A percentile compares a stretch with the other conserved stretches of the same genome.
Evolutionary conservation across 306 rosid genomes (phyloP).

Genomic region (Quillaja saponaria): DNA sequence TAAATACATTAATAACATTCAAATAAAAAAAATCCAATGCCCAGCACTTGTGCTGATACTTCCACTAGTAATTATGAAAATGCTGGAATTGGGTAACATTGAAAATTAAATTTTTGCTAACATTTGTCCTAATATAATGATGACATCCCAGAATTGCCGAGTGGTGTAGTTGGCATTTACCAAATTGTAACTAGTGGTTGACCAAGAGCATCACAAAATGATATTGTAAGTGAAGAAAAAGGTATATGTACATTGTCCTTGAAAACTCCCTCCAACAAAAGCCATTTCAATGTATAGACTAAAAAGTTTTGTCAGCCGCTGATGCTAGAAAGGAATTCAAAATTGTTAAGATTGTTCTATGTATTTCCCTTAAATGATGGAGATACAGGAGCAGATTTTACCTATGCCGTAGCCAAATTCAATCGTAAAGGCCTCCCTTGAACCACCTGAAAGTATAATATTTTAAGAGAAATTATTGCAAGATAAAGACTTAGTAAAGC

Average conservation of each 20-base stretch:
- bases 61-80: no score
- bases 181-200: slow-evolving; percentile 7
- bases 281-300: not conserved
- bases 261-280: slow-evolving; percentile 25
- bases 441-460: slow-evolving; percentile 58
- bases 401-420: slow-evolving; percentile 53
- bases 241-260: slow-evolving; percentile 24
- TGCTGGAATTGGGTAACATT: no score
- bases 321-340: slow-evolving; percentile 62
- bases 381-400: slow-evolving; percentile 40
- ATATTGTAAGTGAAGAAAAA: not conserved
- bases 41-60: no score
- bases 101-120: not conserved
- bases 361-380: slow-evolving; percentile 29
- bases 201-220: slow-evolving; percentile 1
- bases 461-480: slow-evolving; percentile 5
- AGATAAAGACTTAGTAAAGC: slow-evolving; percentile 5
- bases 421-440: slow-evolving; percentile 75
- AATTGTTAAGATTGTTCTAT: slow-evolving; percentile 37
- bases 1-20: no score
- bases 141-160: slow-evolving; percentile 30
- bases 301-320: slow-evolving; percentile 37
- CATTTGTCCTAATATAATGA: not conserved
- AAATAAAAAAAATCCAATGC: no score
- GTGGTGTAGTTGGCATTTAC: slow-evolving; percentile 26